Evolutionary conservation across 192 early-diverging fungal genomes (phyloP).

Genomic region (Gaertneriomyces sp.): DNA sequence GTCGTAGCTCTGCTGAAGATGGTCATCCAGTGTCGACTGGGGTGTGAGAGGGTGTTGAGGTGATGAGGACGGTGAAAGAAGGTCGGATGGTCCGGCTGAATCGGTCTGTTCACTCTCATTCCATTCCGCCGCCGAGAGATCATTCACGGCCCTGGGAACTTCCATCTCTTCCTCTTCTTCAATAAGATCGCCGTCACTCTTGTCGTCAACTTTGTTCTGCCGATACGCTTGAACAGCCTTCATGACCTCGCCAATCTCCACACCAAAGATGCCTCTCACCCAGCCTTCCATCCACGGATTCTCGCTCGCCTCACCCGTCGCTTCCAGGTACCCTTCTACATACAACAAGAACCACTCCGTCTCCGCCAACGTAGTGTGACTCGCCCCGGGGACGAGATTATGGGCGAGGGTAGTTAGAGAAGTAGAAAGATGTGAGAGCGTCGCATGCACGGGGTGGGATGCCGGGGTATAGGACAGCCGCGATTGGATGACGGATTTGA

Average conservation of each 20-base stretch:
- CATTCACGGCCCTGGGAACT: background rate
- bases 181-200: background rate
- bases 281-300: constrained; percentile 29
- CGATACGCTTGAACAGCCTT: constrained; percentile 1
- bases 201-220: background rate
- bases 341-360: constrained; percentile 22
- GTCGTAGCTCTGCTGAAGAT: too few relatives aligned
- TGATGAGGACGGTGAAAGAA: too few relatives aligned
- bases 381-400: background rate
- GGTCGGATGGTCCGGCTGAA: too few relatives aligned
- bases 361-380: constrained; percentile 6
- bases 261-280: constrained; percentile 18
- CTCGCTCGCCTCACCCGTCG: constrained; percentile 2
- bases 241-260: constrained; percentile 5
- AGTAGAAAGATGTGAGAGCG: constrained; percentile 5
- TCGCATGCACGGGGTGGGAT: background rate
- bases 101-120: background rate
- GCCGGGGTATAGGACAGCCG: too few relatives aligned
- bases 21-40: too few relatives aligned
- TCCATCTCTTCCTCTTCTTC: background rate
- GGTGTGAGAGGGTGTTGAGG: too few relatives aligned
- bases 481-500: too few relatives aligned
- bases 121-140: background rate
- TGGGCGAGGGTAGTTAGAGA: constrained; percentile 10
- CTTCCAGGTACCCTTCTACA: constrained; percentile 23